phyloP scores from a whole-genome alignment of 805 yeast genomes.

The Kluyveromyces nonfermentans region DNA sequence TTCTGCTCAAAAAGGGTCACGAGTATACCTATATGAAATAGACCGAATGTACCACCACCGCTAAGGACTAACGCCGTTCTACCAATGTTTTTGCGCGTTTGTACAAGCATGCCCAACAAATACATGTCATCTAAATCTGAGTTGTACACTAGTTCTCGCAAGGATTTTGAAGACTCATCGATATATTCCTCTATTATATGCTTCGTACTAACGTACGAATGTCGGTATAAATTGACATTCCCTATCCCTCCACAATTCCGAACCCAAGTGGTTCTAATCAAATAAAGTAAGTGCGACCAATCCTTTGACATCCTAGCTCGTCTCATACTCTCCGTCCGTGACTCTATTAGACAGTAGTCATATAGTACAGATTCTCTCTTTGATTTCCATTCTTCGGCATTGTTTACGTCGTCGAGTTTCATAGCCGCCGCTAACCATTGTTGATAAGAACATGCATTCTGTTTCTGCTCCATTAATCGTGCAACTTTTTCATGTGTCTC shows the following conservation, averaged over 20 bases:
- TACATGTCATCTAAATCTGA: constrained; percentile 53
- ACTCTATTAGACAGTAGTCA: constrained; percentile 55
- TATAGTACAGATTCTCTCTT: constrained; percentile 54
- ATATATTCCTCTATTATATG: constrained; percentile 72
- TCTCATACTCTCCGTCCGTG: constrained; percentile 45
- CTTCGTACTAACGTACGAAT: constrained; percentile 82
- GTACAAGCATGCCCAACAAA: constrained; percentile 68
- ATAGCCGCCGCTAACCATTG: constrained; percentile 63
- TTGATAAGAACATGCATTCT: constrained; percentile 40
- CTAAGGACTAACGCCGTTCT: constrained; percentile 89
- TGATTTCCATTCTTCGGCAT: constrained; percentile 65
- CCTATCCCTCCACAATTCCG: constrained; percentile 86
- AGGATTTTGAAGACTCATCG: constrained; percentile 56
- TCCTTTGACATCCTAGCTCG: constrained; percentile 51
- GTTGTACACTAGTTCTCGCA: constrained; percentile 17
- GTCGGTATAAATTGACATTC: constrained; percentile 64
- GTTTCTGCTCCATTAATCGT: constrained; percentile 35
- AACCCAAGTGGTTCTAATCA: constrained; percentile 76
- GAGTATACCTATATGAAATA: constrained; percentile 86
- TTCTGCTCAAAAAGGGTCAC: constrained; percentile 67
- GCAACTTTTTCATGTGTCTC: constrained; percentile 31
- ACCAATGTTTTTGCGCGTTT: constrained; percentile 86
- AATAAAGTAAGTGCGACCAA: constrained; percentile 51
- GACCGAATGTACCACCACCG: constrained; percentile 93
- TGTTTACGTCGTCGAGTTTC: constrained; percentile 54